A percentile compares a stretch with the other conserved stretches of the same genome.
These are phyloP conservation scores for Ormosia semicastrata DNA, from an alignment of 306 rosid genomes.

Conservation along the genomic window DNA sequence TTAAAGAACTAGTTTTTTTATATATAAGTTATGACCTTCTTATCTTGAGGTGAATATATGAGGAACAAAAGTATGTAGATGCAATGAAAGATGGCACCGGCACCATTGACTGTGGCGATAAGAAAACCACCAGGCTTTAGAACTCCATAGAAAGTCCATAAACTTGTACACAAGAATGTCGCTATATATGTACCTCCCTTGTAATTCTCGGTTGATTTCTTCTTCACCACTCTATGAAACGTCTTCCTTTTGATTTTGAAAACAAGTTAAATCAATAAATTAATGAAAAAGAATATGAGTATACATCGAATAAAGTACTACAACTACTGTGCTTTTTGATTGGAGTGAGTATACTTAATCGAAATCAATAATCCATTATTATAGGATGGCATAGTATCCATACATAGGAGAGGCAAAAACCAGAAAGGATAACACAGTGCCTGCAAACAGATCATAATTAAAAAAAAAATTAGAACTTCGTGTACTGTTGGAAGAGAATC, in stretches of 20 bases:
- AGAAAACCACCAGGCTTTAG: slow-evolving; percentile 47
- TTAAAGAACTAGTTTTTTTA: not conserved
- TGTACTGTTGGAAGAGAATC: not conserved
- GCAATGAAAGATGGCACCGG: slow-evolving; percentile 43
- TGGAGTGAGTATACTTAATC: not conserved
- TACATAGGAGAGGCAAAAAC: slow-evolving; percentile 61
- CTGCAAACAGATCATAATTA: slow-evolving; percentile 26
- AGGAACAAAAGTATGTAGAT: slow-evolving; percentile 45
- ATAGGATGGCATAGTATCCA: not conserved
- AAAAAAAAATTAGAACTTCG: not conserved
- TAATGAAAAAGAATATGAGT: not conserved
- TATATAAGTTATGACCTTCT: slow-evolving; percentile 33
- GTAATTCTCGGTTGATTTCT: slow-evolving; percentile 52
- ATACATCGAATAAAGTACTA: not conserved
- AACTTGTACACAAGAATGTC: slow-evolving; percentile 45
- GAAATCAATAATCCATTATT: not conserved
- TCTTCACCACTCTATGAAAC: slow-evolving; percentile 49
- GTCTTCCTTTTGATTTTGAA: slow-evolving; percentile 37
- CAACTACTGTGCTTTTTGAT: too few relatives aligned
- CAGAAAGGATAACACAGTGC: slow-evolving; percentile 48
- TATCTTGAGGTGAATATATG: slow-evolving; percentile 47
- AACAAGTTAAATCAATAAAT: not conserved
- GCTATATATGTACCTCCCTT: slow-evolving; percentile 47
- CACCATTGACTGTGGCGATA: slow-evolving; percentile 47
- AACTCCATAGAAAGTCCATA: slow-evolving; percentile 61